Evolutionary conservation across 1,284 basidiomycete genomes (phyloP).

Genomic region (Marasmius tenuissimus): DNA sequence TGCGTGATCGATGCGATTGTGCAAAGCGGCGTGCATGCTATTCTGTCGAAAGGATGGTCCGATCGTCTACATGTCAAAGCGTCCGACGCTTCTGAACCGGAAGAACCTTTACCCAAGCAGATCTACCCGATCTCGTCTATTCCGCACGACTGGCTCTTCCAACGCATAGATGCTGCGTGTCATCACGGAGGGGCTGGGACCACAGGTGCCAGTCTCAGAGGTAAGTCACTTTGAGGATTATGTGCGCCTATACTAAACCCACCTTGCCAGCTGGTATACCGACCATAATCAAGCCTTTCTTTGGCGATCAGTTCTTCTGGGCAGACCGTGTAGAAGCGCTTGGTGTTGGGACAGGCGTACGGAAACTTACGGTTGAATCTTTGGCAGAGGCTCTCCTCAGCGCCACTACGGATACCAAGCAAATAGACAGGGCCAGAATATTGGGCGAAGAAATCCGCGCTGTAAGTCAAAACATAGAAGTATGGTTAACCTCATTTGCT

Average conservation of each 20-base stretch:
- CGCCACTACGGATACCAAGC: constrained; percentile 87
- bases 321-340: constrained; percentile 92
- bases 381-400: constrained; percentile 75
- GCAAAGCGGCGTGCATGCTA: constrained; percentile 84
- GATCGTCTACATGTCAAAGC: constrained; percentile 80
- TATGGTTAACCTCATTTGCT: constrained; percentile 6
- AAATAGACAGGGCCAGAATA: constrained; percentile 81
- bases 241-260: neutral
- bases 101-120: constrained; percentile 71
- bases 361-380: constrained; percentile 79
- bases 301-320: constrained; percentile 98
- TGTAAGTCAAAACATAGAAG: constrained; percentile 40
- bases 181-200: constrained; percentile 98
- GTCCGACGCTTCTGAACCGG: constrained; percentile 55
- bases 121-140: constrained; percentile 87
- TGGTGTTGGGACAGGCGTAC: constrained; percentile 84
- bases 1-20: constrained; percentile 88
- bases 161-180: constrained; percentile 90
- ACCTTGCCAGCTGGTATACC: constrained; percentile 78
- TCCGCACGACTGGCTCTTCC: constrained; percentile 97
- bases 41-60: constrained; percentile 97
- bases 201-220: constrained; percentile 88
- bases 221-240: constrained; percentile 39
- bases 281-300: constrained; percentile 96
- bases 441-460: constrained; percentile 84